These are phyloP conservation scores for Podaxis carcinomalis DNA, from an alignment of 768 basidiomycete species.

Conservation along the genomic window DNA sequence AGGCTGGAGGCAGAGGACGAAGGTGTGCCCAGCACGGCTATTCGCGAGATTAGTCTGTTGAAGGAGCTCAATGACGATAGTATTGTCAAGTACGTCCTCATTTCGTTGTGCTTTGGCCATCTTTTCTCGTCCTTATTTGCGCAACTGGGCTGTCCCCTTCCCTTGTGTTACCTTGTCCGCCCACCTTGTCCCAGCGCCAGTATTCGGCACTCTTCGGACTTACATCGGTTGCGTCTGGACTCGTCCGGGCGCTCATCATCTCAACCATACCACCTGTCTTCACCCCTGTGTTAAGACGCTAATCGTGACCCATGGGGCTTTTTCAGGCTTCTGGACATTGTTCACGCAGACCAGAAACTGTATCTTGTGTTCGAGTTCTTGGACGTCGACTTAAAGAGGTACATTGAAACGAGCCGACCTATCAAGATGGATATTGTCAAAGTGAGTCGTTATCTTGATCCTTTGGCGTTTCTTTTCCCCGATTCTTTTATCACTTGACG, in stretches of 20 bases:
- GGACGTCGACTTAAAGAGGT: slow-evolving; percentile 94
- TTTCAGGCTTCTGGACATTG: slow-evolving; percentile 86
- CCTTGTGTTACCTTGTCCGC: background rate
- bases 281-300: background rate
- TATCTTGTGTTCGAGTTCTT: slow-evolving; percentile 98
- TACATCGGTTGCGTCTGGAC: background rate
- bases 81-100: slow-evolving; percentile 72
- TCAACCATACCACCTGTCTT: slow-evolving; percentile 8
- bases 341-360: slow-evolving; percentile 94
- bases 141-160: background rate
- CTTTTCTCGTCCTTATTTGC: background rate
- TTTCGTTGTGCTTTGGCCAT: background rate
- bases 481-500: slow-evolving; percentile 1
- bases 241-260: slow-evolving; percentile 7
- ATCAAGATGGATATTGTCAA: slow-evolving; percentile 74
- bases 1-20: slow-evolving; percentile 97
- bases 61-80: slow-evolving; percentile 97
- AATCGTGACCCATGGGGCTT: background rate
- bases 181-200: background rate
- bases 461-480: background rate
- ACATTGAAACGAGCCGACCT: slow-evolving; percentile 89
- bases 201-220: background rate
- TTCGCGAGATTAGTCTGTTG: slow-evolving; percentile 94
- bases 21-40: slow-evolving; percentile 96
- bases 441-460: slow-evolving; percentile 42